These are phyloP conservation scores for Xerocomus brunneocitrinus DNA, from an alignment of 768 basidiomycete genomes.

Conservation along the genomic window DNA sequence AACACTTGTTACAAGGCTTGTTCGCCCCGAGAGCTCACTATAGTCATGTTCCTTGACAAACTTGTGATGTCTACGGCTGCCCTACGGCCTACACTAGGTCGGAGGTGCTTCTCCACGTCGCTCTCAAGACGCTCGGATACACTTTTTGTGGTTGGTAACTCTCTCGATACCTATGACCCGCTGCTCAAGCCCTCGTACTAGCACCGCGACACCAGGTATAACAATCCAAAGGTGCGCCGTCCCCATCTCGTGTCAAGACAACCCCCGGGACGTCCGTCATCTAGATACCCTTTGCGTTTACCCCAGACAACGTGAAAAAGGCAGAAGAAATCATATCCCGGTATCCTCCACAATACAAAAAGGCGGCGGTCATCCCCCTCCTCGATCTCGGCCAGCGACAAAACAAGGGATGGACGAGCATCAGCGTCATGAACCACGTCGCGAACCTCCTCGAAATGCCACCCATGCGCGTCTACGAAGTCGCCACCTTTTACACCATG, in stretches of 20 bases:
- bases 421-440: conserved; percentile 98
- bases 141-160: conserved; percentile 71
- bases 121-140: conserved; percentile 65
- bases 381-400: conserved; percentile 96
- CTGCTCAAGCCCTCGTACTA: conserved; percentile 31
- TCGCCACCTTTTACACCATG: conserved; percentile 99
- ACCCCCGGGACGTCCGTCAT: neutral
- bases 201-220: conserved; percentile 94
- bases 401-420: conserved; percentile 98
- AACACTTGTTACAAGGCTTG: conserved; percentile 3
- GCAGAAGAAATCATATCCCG: conserved; percentile 87
- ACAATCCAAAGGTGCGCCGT: conserved; percentile 75
- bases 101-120: conserved; percentile 36
- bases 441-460: conserved; percentile 91
- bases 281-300: conserved; percentile 89
- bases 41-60: conserved; percentile 22
- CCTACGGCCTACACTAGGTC: conserved; percentile 15
- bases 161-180: conserved; percentile 7
- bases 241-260: neutral
- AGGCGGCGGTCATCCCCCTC: conserved; percentile 95
- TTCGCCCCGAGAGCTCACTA: neutral
- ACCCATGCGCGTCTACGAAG: conserved; percentile 98
- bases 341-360: conserved; percentile 98
- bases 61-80: conserved; percentile 8
- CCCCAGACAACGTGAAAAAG: conserved; percentile 72